Percentiles rank a stretch among this genome's conserved stretches.
These are phyloP conservation scores for Metarhizium rileyi DNA, from an alignment of 2,329 filamentous ascomycete genomes.

Conservation along the genomic window DNA sequence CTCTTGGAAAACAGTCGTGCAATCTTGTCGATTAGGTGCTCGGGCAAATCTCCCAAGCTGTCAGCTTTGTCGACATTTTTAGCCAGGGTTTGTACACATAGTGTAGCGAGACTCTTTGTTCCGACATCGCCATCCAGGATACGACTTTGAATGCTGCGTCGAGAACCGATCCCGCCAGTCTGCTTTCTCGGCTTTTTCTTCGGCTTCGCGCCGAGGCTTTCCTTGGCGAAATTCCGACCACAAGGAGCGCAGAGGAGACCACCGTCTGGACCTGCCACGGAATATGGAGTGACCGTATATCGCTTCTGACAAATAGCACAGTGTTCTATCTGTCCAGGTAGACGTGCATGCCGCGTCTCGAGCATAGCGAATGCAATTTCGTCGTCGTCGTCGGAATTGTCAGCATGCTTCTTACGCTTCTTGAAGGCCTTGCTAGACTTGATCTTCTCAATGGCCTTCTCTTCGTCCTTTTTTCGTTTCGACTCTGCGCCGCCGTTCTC, in stretches of 20 bases:
- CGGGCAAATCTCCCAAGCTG: conserved; percentile 50
- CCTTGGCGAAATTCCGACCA: conserved; percentile 62
- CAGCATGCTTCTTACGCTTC: conserved; percentile 34
- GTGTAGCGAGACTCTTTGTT: conserved; percentile 56
- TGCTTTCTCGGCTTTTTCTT: conserved; percentile 38
- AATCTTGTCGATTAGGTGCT: conserved; percentile 46
- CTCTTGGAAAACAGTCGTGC: conserved; percentile 51
- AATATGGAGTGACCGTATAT: conserved; percentile 89
- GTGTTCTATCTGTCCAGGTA: conserved; percentile 82
- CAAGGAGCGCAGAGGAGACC: conserved; percentile 79
- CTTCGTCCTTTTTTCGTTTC: conserved; percentile 36
- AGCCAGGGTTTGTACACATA: conserved; percentile 53
- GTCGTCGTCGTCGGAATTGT: conserved; percentile 36
- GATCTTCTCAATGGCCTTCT: conserved; percentile 49
- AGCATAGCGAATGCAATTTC: conserved; percentile 40
- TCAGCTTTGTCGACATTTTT: conserved; percentile 54
- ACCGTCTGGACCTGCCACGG: conserved; percentile 69
- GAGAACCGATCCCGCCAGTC: conserved; percentile 45
- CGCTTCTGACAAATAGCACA: conserved; percentile 78
- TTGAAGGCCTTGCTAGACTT: conserved; percentile 51
- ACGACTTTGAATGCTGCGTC: conserved; percentile 73
- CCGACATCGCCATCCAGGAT: conserved; percentile 69
- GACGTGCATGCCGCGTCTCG: conserved; percentile 37
- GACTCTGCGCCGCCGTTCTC: conserved; percentile 15
- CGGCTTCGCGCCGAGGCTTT: conserved; percentile 32